Evolutionary conservation across 164 flowering plant genomes (phyloP).

Genomic region (Macadamia tetraphylla): DNA sequence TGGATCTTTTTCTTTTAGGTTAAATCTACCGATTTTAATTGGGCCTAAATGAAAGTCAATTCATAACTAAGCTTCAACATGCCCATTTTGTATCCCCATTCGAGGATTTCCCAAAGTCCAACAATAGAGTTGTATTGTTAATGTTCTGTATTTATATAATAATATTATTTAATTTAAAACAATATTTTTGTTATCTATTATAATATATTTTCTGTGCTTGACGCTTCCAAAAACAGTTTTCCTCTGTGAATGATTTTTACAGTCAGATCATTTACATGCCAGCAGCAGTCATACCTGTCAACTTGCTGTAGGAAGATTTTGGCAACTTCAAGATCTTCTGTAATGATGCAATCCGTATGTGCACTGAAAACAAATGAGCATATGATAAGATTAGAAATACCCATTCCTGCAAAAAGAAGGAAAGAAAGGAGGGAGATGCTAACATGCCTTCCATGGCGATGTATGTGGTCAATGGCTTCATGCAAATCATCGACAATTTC

Average conservation of each 20-base stretch:
- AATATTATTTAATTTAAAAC: no score
- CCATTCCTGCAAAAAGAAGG: not conserved
- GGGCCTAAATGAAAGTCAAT: no score
- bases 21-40: no score
- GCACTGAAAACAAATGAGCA: slow-evolving; percentile 50
- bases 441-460: slow-evolving; percentile 83
- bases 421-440: not conserved
- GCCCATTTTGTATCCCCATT: no score
- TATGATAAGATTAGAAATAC: not conserved
- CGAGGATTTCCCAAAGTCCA: no score
- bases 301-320: slow-evolving; percentile 72
- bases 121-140: no score
- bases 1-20: no score
- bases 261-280: not conserved
- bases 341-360: slow-evolving; percentile 83
- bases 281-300: slow-evolving; percentile 57
- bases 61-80: no score
- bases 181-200: no score
- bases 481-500: slow-evolving; percentile 88
- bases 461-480: slow-evolving; percentile 89
- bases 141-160: no score
- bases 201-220: not conserved
- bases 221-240: not conserved
- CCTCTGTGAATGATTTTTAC: not conserved
- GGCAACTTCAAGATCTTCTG: slow-evolving; percentile 74